Evolutionary conservation across 2,329 filamentous ascomycete genomes (phyloP), one percentile per base, ranked within the genome.

Genomic region (Penicillium glabrum): DNA sequence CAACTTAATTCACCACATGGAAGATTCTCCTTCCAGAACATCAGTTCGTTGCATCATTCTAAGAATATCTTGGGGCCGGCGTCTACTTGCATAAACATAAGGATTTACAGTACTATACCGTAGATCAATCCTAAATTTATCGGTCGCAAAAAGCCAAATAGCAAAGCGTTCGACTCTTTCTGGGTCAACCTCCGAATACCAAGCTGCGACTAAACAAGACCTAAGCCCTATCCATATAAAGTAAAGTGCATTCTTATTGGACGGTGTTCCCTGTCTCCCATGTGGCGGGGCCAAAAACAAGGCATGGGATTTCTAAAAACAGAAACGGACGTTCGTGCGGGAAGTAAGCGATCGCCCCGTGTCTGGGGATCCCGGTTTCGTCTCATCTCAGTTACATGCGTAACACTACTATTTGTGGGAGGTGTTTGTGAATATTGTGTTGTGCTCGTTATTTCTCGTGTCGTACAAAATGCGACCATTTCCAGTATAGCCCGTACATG

Each of bases 241-340:
- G 35, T 8, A 19, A 19, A 19, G n/a, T 19, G 3, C 1, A 7
- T 13, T 21, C 39, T 41, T 5, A 41, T 41, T 41, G 39, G 39
- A 41, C 11, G 9, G 19, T 4, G 14, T 41, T 23, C 39, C 39
- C 39, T 41, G n/a, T 41, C 39, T 41, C 5, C 39, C 39, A 39
- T 19, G n/a, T 39, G 35, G 31, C 31, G 31, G 31, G 35, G 35
- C 16, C 31, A 31, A 24, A 49, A 49, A 26, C 19, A 48, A 23
- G 21, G 29, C 26, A 46, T 46, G 43, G 45, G n/a, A 26, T 5
- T 41, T 50, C 47, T 50, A 50, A 50, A 50, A 50, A 50, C 47
- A 50, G 47, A 26, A 49, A 39, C 35, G n/a, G 35, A 41, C 2
- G 39, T 41, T 41, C 39, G 39, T 23, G 39, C 35, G 35, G 35